Percentiles rank a stretch among this genome's conserved stretches.
Conservation (phyloP, 2,329 filamentous ascomycete genomes). For the Pseudogymnoascus sp. region DNA sequence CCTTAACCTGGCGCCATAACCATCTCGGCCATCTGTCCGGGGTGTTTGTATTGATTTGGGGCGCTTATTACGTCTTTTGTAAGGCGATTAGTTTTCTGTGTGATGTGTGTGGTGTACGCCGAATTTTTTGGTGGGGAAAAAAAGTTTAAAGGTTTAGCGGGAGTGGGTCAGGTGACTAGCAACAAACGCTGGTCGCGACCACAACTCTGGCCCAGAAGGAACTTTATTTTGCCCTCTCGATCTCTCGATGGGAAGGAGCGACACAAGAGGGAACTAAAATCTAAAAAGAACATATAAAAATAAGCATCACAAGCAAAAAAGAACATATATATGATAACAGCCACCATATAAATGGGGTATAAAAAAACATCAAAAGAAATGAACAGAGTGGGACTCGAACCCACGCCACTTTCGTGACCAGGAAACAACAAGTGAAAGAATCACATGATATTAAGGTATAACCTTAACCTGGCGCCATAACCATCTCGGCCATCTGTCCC, state of each 20-base stretch:
- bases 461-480: neutral
- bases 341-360: neutral
- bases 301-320: neutral
- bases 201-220: no score
- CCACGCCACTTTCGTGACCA: conserved; percentile 34
- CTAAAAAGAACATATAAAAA: neutral
- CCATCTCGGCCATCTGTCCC: neutral
- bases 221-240: no score
- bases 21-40: neutral
- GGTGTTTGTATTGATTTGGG: neutral
- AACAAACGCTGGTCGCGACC: no score
- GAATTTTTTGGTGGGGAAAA: neutral
- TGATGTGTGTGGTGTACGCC: neutral
- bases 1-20: neutral
- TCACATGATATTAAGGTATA: neutral
- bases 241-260: neutral
- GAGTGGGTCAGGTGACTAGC: neutral
- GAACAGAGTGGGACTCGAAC: conserved; percentile 35
- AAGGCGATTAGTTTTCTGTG: neutral
- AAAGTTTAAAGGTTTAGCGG: neutral
- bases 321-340: neutral
- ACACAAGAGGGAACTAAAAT: neutral
- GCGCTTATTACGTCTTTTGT: neutral
- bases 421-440: conserved; percentile 20
- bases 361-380: conserved; percentile 1